phyloP scores from a whole-genome alignment of 2,329 filamentous ascomycete genomes.

The Emericellopsis cladophorae region DNA sequence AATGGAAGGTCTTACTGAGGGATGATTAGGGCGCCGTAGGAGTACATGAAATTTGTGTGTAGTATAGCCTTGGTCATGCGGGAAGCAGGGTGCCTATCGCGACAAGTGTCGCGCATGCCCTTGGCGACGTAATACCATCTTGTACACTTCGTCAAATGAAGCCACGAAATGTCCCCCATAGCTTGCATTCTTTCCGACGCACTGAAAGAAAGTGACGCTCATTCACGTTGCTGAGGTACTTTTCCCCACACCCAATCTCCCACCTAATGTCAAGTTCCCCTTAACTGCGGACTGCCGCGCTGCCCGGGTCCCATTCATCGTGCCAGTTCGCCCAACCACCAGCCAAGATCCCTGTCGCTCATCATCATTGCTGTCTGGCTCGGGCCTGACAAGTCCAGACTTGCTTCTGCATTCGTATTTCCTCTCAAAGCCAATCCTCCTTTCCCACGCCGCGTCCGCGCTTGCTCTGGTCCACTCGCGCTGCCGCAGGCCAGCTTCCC shows the following conservation, averaged over 20 bases:
- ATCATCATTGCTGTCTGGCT: conserved; percentile 1
- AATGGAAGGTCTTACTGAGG: conserved; percentile 17
- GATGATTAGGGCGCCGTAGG: too few relatives aligned
- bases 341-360: not conserved
- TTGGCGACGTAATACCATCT: too few relatives aligned
- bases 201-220: not conserved
- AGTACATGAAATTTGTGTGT: too few relatives aligned
- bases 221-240: conserved; percentile 1
- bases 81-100: too few relatives aligned
- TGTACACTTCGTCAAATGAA: too few relatives aligned
- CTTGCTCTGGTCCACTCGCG: conserved; percentile 1
- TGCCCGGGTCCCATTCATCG: not conserved
- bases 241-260: not conserved
- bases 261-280: not conserved
- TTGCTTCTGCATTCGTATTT: not conserved
- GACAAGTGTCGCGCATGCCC: too few relatives aligned
- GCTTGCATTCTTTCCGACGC: too few relatives aligned
- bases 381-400: not conserved
- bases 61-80: too few relatives aligned
- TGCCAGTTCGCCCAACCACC: conserved; percentile 2
- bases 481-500: conserved; percentile 1
- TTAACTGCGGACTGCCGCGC: not conserved
- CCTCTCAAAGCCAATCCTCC: not conserved
- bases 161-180: too few relatives aligned
- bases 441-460: not conserved